Evolutionary conservation across 2,329 filamentous ascomycete genomes (phyloP), one percentile per base, ranked within the genome.

Genomic region (Ceratocystiopsis brevicomis): DNA sequence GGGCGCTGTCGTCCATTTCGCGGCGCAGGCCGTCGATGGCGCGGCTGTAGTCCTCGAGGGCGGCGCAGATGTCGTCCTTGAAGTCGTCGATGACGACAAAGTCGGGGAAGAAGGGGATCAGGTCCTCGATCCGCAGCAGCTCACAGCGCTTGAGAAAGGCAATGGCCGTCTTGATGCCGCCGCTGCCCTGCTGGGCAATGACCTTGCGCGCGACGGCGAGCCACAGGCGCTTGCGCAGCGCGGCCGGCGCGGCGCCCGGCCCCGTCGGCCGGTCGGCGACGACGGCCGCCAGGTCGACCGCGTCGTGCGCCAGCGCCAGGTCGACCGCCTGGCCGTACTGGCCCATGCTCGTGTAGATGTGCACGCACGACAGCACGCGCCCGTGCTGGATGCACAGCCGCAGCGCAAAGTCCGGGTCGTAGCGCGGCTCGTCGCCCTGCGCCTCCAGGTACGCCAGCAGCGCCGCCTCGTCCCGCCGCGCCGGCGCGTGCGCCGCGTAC

Each of bases 71-170:
- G 58, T 98, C 90, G 49, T 96, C 87, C 57, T 96, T 95, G 70
- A 98, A 98, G 59, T 96, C 90, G 57, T 98, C 90, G 48, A 98
- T 96, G 42, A 96, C 82, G 19, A 96, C 86, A 56, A 98, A 98
- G 58, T 98, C 90, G 0, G 90, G 90, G 62, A 98, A 98, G 66
- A 98, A 95, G 0, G 90, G 90, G 37, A 98, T 96, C 30, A 98
- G 64, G 54, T 98, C 90, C 62, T 98, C 90, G 49, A 98, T 98
- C 49, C 81, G 80, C 40, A 98, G 73, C 13, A 96, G 69, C 47
- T 95, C 86, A 57, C 88, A 95, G 11, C 85, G 78, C 52, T 85
- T 84, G 13, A 96, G 69, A 55, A 98, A 95, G 48, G 92, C 84
- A 51, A 98, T 93, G 2, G 90, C 90, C 32, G 80, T 73, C 61